Evolutionary conservation across 139 green algal genomes (phyloP), one percentile per base, ranked within the genome.

Genomic region (Chlamydomonas sphaeroides): DNA sequence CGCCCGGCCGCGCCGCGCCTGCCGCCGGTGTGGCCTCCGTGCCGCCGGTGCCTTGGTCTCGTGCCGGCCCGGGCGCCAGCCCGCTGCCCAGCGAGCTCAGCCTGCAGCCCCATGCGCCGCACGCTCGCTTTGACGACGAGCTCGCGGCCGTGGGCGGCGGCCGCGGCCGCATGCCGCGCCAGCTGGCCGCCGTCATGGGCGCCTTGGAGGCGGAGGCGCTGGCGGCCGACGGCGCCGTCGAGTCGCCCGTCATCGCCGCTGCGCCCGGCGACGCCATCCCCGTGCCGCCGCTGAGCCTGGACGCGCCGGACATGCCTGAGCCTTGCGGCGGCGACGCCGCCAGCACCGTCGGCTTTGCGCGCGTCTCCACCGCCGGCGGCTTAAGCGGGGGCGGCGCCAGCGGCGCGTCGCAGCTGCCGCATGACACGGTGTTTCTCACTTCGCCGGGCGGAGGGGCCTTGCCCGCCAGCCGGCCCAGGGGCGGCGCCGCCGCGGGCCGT

Each of bases 221-320:
- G 36, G 7, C 38, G 18, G 61, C 56, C 32, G 36, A 17, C 7
- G 38, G 8, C 39, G 20, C 3, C 39, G 68, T 30, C 26, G 65
- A 53, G 5, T 84, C 77, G 5, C 77, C 77, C 28, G 65, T 65
- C 36, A 59, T 48, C 2, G 77, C 77, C 17, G 77, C 77, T 0
- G 77, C 77, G 21, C 63, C 77, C 5, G 77, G 77, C 48, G 77
- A 84, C 49, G 23, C 59, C 35, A 74, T 84, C 49, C 25, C 35
- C 20, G 23, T 84, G 35, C 77, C 77, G 48, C 77, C 77, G 48
- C 77, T 84, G 1, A 68, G 48, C 48, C 36, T 84, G 17, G 77
- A 84, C 35, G 77, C 75, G 25, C 61, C 75, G 11, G 75, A 82
- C 62, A 82, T 82, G 75, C 75, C 75, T 0, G 75, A 70, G 74